Percentiles rank a stretch among this genome's conserved stretches.
Conservation (phyloP, 495 filamentous ascomycete genomes). For the Podospora tetraspora region DNA sequence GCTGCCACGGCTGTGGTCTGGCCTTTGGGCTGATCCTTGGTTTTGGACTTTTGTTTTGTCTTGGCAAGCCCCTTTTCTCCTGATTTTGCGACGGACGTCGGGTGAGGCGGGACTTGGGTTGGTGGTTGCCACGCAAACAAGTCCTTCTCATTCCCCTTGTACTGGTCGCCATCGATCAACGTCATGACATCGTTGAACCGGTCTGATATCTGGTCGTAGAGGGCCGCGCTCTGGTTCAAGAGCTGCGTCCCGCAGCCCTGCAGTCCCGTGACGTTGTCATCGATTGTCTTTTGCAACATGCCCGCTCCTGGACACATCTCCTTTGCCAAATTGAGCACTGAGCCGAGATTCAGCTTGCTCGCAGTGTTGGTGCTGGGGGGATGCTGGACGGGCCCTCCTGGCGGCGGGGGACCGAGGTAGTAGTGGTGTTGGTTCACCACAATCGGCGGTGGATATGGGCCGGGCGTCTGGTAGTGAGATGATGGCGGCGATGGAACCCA, state of each 20-base stretch:
- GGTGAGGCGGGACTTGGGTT: slow-evolving; percentile 21
- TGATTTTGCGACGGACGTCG: slow-evolving; percentile 12
- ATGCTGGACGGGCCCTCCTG: slow-evolving; percentile 18
- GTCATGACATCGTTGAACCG: slow-evolving; percentile 61
- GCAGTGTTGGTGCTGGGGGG: slow-evolving; percentile 21
- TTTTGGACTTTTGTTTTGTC: slow-evolving; percentile 25
- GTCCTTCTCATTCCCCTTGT: slow-evolving; percentile 57
- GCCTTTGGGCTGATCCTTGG: slow-evolving; percentile 27
- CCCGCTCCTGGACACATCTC: slow-evolving; percentile 25
- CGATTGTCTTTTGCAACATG: slow-evolving; percentile 22
- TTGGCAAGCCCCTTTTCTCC: slow-evolving; percentile 15
- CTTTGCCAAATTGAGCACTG: slow-evolving; percentile 34
- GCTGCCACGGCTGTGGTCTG: slow-evolving; percentile 37
- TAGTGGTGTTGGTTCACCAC: slow-evolving; percentile 48
- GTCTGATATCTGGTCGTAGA: slow-evolving; percentile 52
- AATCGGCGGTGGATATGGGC: slow-evolving; percentile 32
- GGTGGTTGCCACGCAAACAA: slow-evolving; percentile 44
- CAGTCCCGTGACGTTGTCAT: slow-evolving; percentile 34
- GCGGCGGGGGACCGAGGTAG: slow-evolving; percentile 32
- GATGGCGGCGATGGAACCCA: slow-evolving; percentile 26
- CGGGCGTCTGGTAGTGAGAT: slow-evolving; percentile 26
- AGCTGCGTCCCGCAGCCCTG: slow-evolving; percentile 37
- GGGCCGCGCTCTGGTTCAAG: slow-evolving; percentile 41
- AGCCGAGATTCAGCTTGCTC: slow-evolving; percentile 35
- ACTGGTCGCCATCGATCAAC: slow-evolving; percentile 62